phyloP scores from a whole-genome alignment of 2,329 filamentous ascomycete genomes.

The Aspergillus hiratsukae region DNA sequence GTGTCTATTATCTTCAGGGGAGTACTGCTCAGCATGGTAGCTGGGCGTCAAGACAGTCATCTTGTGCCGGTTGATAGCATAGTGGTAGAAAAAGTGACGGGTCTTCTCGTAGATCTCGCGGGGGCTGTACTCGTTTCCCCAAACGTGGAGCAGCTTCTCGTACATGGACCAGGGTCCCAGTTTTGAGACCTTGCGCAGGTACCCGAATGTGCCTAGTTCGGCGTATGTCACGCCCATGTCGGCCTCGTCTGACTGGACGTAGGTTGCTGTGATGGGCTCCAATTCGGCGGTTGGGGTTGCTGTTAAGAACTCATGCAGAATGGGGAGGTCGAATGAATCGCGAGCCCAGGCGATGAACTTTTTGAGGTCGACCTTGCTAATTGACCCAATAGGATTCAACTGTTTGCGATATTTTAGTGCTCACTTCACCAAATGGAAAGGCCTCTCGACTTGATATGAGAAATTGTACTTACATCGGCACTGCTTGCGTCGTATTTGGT shows the following conservation, averaged over 20 bases:
- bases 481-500: slow-evolving; percentile 66
- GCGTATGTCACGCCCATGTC: slow-evolving; percentile 54
- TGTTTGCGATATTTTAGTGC: slow-evolving; percentile 3
- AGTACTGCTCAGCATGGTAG: slow-evolving; percentile 51
- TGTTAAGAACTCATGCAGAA: slow-evolving; percentile 61
- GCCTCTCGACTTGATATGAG: neutral
- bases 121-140: slow-evolving; percentile 39
- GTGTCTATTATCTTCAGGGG: slow-evolving; percentile 55
- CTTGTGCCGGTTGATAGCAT: slow-evolving; percentile 64
- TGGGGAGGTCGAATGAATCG: slow-evolving; percentile 57
- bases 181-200: slow-evolving; percentile 52
- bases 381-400: slow-evolving; percentile 42
- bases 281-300: slow-evolving; percentile 61
- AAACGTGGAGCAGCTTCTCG: slow-evolving; percentile 48
- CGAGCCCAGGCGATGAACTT: slow-evolving; percentile 65
- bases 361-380: slow-evolving; percentile 66
- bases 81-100: slow-evolving; percentile 43
- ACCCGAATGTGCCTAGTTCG: slow-evolving; percentile 51
- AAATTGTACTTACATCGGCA: slow-evolving; percentile 46
- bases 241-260: slow-evolving; percentile 55
- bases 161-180: slow-evolving; percentile 54
- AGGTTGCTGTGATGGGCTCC: slow-evolving; percentile 61
- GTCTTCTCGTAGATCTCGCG: slow-evolving; percentile 47
- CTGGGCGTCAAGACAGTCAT: slow-evolving; percentile 57
- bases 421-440: neutral